Percentiles rank a stretch among this genome's conserved stretches.
phyloP scores from a whole-genome alignment of 2,329 filamentous ascomycete genomes.

The Cercospora sp. region DNA sequence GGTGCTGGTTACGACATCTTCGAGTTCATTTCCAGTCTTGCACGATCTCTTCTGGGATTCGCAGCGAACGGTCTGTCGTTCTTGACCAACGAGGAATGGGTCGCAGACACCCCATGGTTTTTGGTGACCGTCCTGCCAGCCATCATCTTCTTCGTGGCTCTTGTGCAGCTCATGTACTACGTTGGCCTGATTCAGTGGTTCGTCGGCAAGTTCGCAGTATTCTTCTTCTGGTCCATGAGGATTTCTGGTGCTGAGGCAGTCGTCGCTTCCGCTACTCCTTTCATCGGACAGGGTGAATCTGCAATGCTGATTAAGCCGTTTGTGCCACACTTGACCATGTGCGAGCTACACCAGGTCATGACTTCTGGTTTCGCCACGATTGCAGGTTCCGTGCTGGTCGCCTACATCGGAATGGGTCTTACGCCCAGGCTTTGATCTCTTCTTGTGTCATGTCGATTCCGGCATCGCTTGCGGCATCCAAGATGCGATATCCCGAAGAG shows the following conservation, averaged over 20 bases:
- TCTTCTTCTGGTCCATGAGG: constrained; percentile 87
- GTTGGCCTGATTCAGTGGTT: constrained; percentile 84
- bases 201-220: constrained; percentile 79
- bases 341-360: constrained; percentile 91
- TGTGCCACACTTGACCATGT: constrained; percentile 78
- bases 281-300: constrained; percentile 92
- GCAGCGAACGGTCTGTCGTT: constrained; percentile 73
- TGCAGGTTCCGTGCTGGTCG: constrained; percentile 80
- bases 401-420: constrained; percentile 80
- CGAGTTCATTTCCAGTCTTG: constrained; percentile 77
- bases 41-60: constrained; percentile 72
- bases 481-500: constrained; percentile 84
- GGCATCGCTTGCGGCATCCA: constrained; percentile 83
- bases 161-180: constrained; percentile 87
- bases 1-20: constrained; percentile 84
- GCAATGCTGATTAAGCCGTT: constrained; percentile 90
- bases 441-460: constrained; percentile 96
- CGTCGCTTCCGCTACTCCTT: constrained; percentile 87
- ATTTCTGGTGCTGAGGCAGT: constrained; percentile 93
- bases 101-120: constrained; percentile 61
- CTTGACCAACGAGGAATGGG: constrained; percentile 57
- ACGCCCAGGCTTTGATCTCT: constrained; percentile 81
- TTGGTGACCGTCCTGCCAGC: constrained; percentile 78
- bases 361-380: constrained; percentile 91
- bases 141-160: constrained; percentile 92